These are phyloP conservation scores for Phyllosticta capitalensis DNA, from an alignment of 2,329 filamentous ascomycete species.

Conservation along the genomic window DNA sequence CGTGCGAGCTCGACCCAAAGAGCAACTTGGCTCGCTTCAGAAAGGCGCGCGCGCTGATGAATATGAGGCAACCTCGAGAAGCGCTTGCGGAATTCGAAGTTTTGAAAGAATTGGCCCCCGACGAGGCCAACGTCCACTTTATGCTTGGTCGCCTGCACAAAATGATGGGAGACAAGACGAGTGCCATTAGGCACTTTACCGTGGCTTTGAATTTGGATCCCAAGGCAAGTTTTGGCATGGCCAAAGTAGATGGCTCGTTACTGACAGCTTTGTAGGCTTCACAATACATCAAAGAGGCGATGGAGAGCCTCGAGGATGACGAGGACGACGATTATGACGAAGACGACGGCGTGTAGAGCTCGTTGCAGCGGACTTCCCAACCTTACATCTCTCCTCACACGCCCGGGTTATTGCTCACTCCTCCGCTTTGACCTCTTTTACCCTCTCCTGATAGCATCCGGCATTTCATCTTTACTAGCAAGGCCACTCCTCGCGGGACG, in stretches of 20 bases:
- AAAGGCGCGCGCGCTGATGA: constrained; percentile 80
- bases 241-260: background rate
- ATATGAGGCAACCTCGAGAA: constrained; percentile 56
- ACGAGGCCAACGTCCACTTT: constrained; percentile 95
- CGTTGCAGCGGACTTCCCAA: background rate
- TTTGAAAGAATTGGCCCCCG: constrained; percentile 83
- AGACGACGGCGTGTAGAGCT: constrained; percentile 17
- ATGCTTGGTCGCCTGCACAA: constrained; percentile 70
- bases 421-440: background rate
- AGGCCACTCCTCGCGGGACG: background rate
- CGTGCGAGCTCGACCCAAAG: constrained; percentile 70
- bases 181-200: constrained; percentile 88
- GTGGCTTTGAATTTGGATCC: constrained; percentile 92
- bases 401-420: background rate
- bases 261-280: constrained; percentile 55
- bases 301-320: constrained; percentile 81
- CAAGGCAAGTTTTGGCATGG: constrained; percentile 52
- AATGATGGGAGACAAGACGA: constrained; percentile 49
- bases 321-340: constrained; percentile 47
- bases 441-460: background rate
- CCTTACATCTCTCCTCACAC: background rate
- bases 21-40: constrained; percentile 83
- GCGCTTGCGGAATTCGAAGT: constrained; percentile 76
- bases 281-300: constrained; percentile 90
- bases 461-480: background rate